Percentiles rank a stretch among this genome's conserved stretches.
phyloP scores from a whole-genome alignment of 305 asterid genomes.

The Lippia alba region DNA sequence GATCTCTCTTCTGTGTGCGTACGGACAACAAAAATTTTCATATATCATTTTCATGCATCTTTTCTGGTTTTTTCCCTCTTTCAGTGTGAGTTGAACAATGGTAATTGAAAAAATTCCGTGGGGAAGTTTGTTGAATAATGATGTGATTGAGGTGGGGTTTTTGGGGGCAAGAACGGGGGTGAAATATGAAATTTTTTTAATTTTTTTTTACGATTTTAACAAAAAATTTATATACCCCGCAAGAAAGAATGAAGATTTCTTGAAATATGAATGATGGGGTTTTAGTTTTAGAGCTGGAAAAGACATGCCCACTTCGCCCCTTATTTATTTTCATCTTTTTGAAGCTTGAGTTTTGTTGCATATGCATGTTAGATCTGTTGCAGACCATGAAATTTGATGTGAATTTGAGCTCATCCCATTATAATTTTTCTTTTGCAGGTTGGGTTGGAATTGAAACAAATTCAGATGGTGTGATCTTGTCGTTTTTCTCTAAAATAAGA shows the following conservation, averaged over 20 bases:
- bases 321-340: conserved; percentile 11
- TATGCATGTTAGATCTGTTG: conserved; percentile 47
- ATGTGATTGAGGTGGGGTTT: conserved; percentile 37
- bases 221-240: neutral
- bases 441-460: conserved; percentile 37
- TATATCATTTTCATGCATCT: conserved; percentile 25
- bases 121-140: conserved; percentile 24
- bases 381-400: conserved; percentile 38
- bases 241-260: neutral
- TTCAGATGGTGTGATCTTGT: conserved; percentile 43
- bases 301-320: conserved; percentile 31
- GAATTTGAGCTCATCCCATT: conserved; percentile 24
- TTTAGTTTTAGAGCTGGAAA: conserved; percentile 14
- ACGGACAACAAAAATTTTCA: neutral
- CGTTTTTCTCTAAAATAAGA: conserved; percentile 23
- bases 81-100: conserved; percentile 1
- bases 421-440: conserved; percentile 40
- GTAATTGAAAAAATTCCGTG: neutral
- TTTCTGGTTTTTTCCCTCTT: neutral
- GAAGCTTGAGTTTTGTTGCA: conserved; percentile 26
- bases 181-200: neutral
- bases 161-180: conserved; percentile 1
- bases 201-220: neutral
- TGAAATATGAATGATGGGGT: conserved; percentile 25
- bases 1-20: conserved; percentile 11